phyloP scores from a whole-genome alignment of 352 stramenopile species.

The Globisporangium sylvaticum region DNA sequence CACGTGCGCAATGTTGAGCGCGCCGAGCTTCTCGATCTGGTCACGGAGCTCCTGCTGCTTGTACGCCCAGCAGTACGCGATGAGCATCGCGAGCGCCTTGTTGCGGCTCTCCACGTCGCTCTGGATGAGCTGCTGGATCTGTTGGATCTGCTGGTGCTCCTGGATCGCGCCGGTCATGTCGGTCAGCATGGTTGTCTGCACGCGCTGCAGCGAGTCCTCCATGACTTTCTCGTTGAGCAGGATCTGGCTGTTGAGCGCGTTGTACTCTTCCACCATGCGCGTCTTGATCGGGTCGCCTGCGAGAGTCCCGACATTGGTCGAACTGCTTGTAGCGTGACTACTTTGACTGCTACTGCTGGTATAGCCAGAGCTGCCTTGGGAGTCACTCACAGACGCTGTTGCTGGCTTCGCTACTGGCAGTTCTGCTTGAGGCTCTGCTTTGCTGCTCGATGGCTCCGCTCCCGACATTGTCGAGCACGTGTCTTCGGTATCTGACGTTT shows the following conservation, averaged over 20 bases:
- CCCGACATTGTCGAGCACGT: conserved; percentile 1
- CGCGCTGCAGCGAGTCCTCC: conserved; percentile 21
- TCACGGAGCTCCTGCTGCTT: neutral
- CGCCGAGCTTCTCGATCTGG: conserved; percentile 6
- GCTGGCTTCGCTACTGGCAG: neutral
- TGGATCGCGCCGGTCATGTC: conserved; percentile 20
- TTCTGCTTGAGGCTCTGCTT: neutral
- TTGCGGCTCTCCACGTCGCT: conserved; percentile 31
- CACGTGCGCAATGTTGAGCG: conserved; percentile 5
- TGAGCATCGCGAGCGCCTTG: conserved; percentile 37
- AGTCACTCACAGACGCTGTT: neutral
- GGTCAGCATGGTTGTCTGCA: conserved; percentile 22
- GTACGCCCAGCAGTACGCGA: conserved; percentile 26
- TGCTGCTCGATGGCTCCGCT: neutral
- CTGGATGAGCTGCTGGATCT: conserved; percentile 36
- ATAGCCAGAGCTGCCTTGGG: too few species aligned
- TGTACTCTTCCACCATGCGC: conserved; percentile 25
- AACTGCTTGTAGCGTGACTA: neutral
- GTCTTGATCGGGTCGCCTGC: conserved; percentile 13
- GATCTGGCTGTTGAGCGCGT: conserved; percentile 33
- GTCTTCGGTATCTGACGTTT: neutral
- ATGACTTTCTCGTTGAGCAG: conserved; percentile 39
- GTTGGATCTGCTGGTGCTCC: conserved; percentile 35
- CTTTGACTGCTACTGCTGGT: conserved; percentile 3
- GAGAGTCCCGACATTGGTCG: neutral